phyloP scores from a whole-genome alignment of 176 grass and related monocot genomes.

The Eragrostis nindensis region DNA sequence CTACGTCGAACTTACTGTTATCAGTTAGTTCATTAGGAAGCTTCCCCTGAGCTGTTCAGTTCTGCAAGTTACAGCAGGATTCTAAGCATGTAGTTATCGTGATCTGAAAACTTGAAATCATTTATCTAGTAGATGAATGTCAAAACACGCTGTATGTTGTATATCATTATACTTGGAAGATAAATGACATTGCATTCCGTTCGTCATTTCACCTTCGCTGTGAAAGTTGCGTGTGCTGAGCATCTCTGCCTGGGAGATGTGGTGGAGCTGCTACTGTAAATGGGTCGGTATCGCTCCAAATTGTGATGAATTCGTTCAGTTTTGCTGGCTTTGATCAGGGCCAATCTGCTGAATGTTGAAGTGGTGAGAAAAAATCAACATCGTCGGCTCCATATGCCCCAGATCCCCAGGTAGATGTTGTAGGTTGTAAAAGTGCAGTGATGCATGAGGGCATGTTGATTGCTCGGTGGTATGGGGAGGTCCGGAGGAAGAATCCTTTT shows the following conservation, averaged over 20 bases:
- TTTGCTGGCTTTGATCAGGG: neutral
- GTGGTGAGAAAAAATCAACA: neutral
- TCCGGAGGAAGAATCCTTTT: too few relatives aligned
- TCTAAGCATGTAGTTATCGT: neutral
- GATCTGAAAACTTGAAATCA: conserved; percentile 9
- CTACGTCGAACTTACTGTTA: conserved; percentile 24
- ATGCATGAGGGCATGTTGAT: too few relatives aligned
- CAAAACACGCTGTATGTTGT: conserved; percentile 35
- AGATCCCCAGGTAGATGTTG: too few relatives aligned
- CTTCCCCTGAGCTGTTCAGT: neutral
- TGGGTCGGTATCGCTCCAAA: neutral
- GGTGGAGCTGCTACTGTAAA: neutral
- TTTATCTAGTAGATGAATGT: neutral
- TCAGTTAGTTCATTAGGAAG: neutral
- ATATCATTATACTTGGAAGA: conserved; percentile 7
- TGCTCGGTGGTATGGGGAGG: too few relatives aligned
- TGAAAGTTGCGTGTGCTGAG: neutral
- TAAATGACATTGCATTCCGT: neutral
- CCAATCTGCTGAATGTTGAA: neutral
- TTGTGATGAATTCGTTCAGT: neutral
- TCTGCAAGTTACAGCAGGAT: neutral
- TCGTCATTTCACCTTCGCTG: neutral
- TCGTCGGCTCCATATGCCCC: neutral
- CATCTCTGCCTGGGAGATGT: neutral
- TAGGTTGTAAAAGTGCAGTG: too few relatives aligned